Evolutionary conservation across 176 grass and related monocot species (phyloP).

Genomic region (Aechmea fasciata): DNA sequence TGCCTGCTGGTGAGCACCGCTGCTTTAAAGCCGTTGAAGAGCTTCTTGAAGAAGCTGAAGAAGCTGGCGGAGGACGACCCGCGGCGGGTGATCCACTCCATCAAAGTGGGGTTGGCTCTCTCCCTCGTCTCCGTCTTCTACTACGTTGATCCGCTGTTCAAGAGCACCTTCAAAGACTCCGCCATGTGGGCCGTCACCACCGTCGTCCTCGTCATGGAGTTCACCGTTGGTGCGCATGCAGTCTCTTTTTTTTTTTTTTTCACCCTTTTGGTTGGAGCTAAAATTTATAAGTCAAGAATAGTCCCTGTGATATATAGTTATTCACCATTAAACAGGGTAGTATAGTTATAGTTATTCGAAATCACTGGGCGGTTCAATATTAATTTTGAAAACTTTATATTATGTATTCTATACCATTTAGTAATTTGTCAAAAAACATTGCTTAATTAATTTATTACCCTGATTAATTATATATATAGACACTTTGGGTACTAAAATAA

Average conservation of each 20-base stretch:
- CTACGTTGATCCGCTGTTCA: slow-evolving; percentile 49
- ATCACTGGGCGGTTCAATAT: too few relatives aligned
- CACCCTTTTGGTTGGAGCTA: too few relatives aligned
- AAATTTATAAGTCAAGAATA: too few relatives aligned
- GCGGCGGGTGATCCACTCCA: slow-evolving; percentile 36
- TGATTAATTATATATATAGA: too few relatives aligned
- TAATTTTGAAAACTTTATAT: too few relatives aligned
- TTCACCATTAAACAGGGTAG: not conserved
- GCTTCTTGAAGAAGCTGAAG: slow-evolving; percentile 33
- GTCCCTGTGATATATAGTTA: not conserved
- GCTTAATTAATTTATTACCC: too few relatives aligned
- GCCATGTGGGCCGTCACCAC: slow-evolving; percentile 66
- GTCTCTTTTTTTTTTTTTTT: not conserved
- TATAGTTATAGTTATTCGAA: not conserved
- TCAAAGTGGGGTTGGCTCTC: slow-evolving; percentile 58
- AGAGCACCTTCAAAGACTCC: slow-evolving; percentile 33
- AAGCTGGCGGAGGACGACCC: slow-evolving; percentile 48
- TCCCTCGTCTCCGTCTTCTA: slow-evolving; percentile 54
- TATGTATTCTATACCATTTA: too few relatives aligned
- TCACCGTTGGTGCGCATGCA: slow-evolving; percentile 2
- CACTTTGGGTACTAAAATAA: too few relatives aligned
- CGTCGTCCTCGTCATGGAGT: slow-evolving; percentile 26
- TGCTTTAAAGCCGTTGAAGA: not conserved
- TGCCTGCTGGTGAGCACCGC: too few relatives aligned
- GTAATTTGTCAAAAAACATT: too few relatives aligned